Evolutionary conservation across 1,139 yeast species (phyloP), one percentile per base, ranked within the genome.

Genomic region (Candida sp.): DNA sequence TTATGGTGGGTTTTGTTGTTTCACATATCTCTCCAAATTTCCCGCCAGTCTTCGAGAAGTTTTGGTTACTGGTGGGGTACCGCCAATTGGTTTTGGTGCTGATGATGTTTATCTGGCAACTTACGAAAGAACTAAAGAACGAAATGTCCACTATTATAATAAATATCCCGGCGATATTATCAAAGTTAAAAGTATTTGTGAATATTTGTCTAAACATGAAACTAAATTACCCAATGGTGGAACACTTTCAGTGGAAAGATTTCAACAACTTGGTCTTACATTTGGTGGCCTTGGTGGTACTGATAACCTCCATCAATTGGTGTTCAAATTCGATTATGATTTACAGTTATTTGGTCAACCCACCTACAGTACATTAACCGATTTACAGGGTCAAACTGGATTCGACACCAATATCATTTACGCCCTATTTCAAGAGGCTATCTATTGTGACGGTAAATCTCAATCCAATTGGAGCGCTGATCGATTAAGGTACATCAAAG

Each of bases 391-490:
- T 33, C 51, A 47, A 27, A 56, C 65, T n/a, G 58, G 70, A 1
- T 80, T 77, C 52, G 84, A 79, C 45, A 72, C 83, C 2, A 79
- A 79, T 48, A 61, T 75, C 35, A 54, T 80, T 21, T 79, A 80
- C 53, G 80, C 81, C 2, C 62, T 80, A 34, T 71, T 79, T 51
- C 83, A 79, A 50, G 84, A 80, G 49, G 79, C 82, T 5, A 79
- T 79, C 15, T 79, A 80, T 52, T 64, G 77, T 49, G 80, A 77
- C 50, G 73, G 72, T 0, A 49, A 52, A 42, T 44, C 50, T 4
- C 35, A 29, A 25, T 63, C 78, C 2, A 50, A 65, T 41, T 79
- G 84, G 84, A 60, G 77, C 19, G 82, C 82, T 2, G 72, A 74
- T 25, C 59, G 77, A 41, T 52, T 68, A 33, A 61, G 78, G 40